These are phyloP conservation scores for Pseudogymnoascus sp. DNA, from an alignment of 2,329 filamentous ascomycete species.

Conservation along the genomic window DNA sequence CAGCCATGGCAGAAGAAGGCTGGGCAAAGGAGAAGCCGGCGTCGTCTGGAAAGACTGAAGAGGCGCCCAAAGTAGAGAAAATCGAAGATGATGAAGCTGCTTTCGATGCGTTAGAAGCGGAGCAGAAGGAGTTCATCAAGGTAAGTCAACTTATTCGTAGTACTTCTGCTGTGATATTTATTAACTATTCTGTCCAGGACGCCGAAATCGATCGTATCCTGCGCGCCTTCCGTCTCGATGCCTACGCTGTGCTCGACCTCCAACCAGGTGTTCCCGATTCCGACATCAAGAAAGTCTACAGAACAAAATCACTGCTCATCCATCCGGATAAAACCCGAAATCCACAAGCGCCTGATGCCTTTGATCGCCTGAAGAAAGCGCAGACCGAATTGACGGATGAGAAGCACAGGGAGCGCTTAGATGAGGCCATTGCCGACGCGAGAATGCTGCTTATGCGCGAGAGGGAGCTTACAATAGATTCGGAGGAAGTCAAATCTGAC, in stretches of 20 bases:
- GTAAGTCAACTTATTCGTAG: conserved; percentile 35
- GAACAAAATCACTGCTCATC: conserved; percentile 97
- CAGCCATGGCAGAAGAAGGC: conserved; percentile 18
- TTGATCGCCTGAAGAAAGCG: conserved; percentile 93
- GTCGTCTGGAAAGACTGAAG: conserved; percentile 22
- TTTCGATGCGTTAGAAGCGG: conserved; percentile 72
- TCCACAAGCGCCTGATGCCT: conserved; percentile 83
- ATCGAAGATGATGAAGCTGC: conserved; percentile 61
- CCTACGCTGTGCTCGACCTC: conserved; percentile 87
- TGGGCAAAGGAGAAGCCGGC: conserved; percentile 11
- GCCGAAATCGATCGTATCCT: conserved; percentile 92
- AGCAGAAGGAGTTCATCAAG: conserved; percentile 89
- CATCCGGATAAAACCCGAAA: conserved; percentile 98
- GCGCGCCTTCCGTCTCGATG: conserved; percentile 76
- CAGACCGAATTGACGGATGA: conserved; percentile 89
- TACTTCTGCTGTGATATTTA: neutral
- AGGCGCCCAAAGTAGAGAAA: conserved; percentile 21
- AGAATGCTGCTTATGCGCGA: conserved; percentile 92
- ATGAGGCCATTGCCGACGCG: conserved; percentile 93
- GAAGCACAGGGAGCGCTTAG: conserved; percentile 77
- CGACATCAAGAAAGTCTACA: conserved; percentile 91
- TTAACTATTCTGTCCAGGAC: conserved; percentile 52
- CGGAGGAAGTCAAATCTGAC: conserved; percentile 75
- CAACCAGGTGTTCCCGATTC: conserved; percentile 92
- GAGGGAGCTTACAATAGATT: conserved; percentile 86